Evolutionary conservation across 768 basidiomycete genomes (phyloP), one percentile per base, ranked within the genome.

Genomic region (Mycena indigotica): DNA sequence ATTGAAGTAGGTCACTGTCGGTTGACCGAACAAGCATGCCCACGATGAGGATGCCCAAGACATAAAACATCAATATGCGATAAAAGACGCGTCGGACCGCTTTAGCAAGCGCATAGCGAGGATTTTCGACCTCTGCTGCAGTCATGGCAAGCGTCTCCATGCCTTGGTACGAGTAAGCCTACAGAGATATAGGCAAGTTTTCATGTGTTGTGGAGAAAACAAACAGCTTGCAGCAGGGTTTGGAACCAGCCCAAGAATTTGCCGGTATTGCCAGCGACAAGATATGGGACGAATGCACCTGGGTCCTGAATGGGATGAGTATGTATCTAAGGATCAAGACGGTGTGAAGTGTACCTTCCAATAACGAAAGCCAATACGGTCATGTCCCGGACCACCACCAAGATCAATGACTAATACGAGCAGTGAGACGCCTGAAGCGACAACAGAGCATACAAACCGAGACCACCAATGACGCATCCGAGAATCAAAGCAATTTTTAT

Each of bases 11-110:
- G 39, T 61, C 61, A 0, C 72, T 68, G 65, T 89, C 84, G 64
- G 82, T 75, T 48, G 78, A 84, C 2, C 87, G 86, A 28, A 91
- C 83, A 30, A 88, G 75, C 77, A 91, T 78, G 46, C 86, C 86
- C 32, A 85, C 81, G 57, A 87, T 76, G 57, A 88, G 71, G 54
- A 87, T 73, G 39, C 84, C 85, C 23, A 84, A 70, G 38, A 88
- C 70, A 64, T 77, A 77, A 61, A 76, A 75, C n/a, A 75, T 16
- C 15, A 76, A 59, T 17, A 76, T 72, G 21, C 75, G 61, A 28
- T 67, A 60, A 57, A 77, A 78, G 1, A 90, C 86, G 17, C 82
- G 76, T 51, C 80, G 80, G 53, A 87, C 79, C 16, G 88, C 87
- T 63, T 77, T 82, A 38, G 84, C 79, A 58, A 92, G 87, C 57